Percentiles rank a stretch among this genome's conserved stretches.
Conservation (phyloP, 176 grass and related monocot genomes). For the Aegilops longissima region DNA sequence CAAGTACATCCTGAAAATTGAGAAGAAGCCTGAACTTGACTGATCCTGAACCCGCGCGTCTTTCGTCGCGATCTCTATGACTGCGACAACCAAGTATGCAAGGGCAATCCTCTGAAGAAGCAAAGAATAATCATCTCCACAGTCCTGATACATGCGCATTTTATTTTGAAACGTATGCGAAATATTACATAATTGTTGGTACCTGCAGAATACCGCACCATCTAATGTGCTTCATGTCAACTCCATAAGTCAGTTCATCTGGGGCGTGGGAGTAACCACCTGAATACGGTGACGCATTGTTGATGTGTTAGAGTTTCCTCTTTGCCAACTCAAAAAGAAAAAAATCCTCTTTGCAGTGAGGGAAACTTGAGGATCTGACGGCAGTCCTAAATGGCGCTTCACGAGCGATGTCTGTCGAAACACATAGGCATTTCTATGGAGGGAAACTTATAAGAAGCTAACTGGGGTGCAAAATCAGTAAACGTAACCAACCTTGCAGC, state of each 20-base stretch:
- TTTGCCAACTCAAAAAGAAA: no score
- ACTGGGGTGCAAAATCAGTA: neutral
- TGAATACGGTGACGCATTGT: slow-evolving; percentile 13
- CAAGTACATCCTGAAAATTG: slow-evolving; percentile 62
- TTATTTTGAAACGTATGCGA: no score
- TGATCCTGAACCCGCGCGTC: slow-evolving; percentile 58
- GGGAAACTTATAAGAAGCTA: no score
- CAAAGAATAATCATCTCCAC: neutral
- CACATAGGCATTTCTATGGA: no score
- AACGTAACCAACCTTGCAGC: slow-evolving; percentile 81
- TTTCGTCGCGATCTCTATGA: slow-evolving; percentile 75
- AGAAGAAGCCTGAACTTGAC: slow-evolving; percentile 46
- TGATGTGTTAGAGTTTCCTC: neutral
- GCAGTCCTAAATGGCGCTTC: no score
- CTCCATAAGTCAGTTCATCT: slow-evolving; percentile 65
- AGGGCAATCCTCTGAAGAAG: slow-evolving; percentile 74
- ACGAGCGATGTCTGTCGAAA: no score
- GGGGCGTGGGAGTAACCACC: slow-evolving; percentile 94
- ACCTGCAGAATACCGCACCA: slow-evolving; percentile 97
- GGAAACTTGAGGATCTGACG: neutral
- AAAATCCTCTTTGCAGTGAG: neutral
- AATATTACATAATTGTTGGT: neutral
- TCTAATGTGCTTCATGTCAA: slow-evolving; percentile 82
- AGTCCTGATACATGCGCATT: no score
- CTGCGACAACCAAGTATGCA: slow-evolving; percentile 79